Base-by-base conservation (phyloP, 176 grass and related monocot genomes). In the Poa annua region DNA sequence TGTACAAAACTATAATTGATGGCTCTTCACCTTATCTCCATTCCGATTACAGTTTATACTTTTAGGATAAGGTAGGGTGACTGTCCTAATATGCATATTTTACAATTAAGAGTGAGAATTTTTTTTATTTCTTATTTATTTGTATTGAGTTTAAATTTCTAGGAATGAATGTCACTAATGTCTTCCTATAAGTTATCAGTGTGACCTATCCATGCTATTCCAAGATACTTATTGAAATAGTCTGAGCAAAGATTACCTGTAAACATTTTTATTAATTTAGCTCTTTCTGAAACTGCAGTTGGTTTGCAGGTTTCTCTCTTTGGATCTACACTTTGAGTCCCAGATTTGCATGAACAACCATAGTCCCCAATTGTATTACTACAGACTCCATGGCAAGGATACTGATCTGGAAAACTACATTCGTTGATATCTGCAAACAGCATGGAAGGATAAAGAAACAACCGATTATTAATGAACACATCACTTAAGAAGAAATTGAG, bases 261-360 rank as follows among this genome's bases (percentile, higher is more conserved):
- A 63, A 88, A 88, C 1, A 17, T 69, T 87, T 87, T 87, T 52
- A 73, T 88, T 35, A 88, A 16, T 68, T n/a, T 60, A 51, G 79
- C 51, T 69, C 53, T 82, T 70, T 82, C 72, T 71, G 79, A 77
- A 77, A n/a, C 39, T 60, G 25, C 15, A 13, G 8, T 57, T 22
- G 21, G 60, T 20, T 8, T 54, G 47, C 72, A 84, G 71, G 47
- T 2, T 13, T 84, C 45, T 54, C 1, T 53, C 45, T 76, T 84
- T 32, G 82, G 82, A 67, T 84, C 60, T 42, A 2, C 39, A 25
- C 82, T 76, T 1, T 0, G 15, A 84, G 82, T 84, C 1, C 72
- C 57, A 10, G 72, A 65, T 4, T 17, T 3, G 61, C 82, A 84
- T 24, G 16, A n/a, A 4, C 82, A 84, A 19, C 0, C 7, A 21